These are phyloP conservation scores for Trypanosomatidae sp. DNA, from an alignment of 208 protist species.

Conservation along the genomic window DNA sequence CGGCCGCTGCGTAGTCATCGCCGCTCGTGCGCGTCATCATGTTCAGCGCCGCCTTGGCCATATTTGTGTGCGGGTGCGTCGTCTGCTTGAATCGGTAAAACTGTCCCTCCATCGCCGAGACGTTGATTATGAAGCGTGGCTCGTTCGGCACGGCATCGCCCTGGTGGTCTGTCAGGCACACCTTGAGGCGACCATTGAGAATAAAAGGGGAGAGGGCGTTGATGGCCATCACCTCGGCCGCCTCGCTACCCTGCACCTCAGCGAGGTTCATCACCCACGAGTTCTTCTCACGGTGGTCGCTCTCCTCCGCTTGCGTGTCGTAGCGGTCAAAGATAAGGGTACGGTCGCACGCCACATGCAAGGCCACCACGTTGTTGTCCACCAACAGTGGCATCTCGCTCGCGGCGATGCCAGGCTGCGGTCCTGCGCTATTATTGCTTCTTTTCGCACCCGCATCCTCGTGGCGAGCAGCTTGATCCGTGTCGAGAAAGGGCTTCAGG, in stretches of 20 bases:
- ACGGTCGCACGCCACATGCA: conserved; percentile 16
- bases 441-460: background rate
- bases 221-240: conserved; percentile 96
- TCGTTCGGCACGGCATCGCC: conserved; percentile 57
- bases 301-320: conserved; percentile 87
- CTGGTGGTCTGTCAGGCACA: conserved; percentile 70
- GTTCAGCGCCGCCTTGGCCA: conserved; percentile 98
- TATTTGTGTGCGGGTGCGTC: conserved; percentile 98
- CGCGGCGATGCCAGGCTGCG: conserved; percentile 6
- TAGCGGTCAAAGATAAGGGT: conserved; percentile 85
- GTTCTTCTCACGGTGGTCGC: conserved; percentile 87
- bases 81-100: conserved; percentile 94
- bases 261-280: conserved; percentile 92
- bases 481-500: conserved; percentile 46
- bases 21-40: conserved; percentile 98
- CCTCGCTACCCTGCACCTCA: conserved; percentile 92
- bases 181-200: conserved; percentile 92
- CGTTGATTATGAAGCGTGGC: conserved; percentile 96
- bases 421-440: background rate
- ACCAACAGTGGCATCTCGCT: background rate
- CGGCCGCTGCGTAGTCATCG: conserved; percentile 83
- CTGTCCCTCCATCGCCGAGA: conserved; percentile 98
- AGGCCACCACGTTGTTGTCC: conserved; percentile 9
- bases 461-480: background rate
- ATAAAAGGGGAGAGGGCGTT: conserved; percentile 97